Evolutionary conservation across 2,329 filamentous ascomycete species (phyloP).

Genomic region (Sclerotiophoma versabilis): DNA sequence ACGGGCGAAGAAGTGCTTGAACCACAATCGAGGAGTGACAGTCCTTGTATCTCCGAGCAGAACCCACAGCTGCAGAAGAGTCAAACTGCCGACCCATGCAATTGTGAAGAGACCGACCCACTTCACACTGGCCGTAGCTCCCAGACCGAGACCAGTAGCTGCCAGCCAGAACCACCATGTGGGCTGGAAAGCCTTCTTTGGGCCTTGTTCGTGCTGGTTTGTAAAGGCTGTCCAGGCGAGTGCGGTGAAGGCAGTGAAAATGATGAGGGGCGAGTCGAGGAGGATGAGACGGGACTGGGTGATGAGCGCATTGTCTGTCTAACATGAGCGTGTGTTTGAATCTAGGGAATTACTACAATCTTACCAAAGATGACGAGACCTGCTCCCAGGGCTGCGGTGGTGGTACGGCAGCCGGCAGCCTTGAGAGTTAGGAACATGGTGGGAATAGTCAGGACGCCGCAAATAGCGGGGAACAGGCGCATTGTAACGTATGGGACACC

Average conservation of each 20-base stretch:
- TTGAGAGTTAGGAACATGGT: constrained; percentile 96
- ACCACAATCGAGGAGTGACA: constrained; percentile 83
- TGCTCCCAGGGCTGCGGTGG: constrained; percentile 82
- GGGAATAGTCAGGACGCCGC: constrained; percentile 86
- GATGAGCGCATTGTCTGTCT: constrained; percentile 86
- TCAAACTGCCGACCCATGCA: constrained; percentile 94
- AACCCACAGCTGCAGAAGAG: constrained; percentile 91
- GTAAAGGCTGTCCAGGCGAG: constrained; percentile 91
- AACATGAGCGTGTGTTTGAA: constrained; percentile 24
- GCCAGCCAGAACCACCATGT: constrained; percentile 99
- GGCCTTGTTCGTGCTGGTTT: constrained; percentile 95
- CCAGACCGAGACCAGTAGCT: constrained; percentile 84
- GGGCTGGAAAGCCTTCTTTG: constrained; percentile 82
- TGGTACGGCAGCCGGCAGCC: constrained; percentile 85
- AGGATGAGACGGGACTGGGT: constrained; percentile 96
- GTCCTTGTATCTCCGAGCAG: constrained; percentile 87
- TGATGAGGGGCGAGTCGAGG: constrained; percentile 91
- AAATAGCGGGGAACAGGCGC: constrained; percentile 89
- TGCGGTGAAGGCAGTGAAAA: constrained; percentile 90
- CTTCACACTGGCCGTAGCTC: constrained; percentile 93
- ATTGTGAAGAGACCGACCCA: constrained; percentile 99
- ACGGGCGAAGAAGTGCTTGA: constrained; percentile 93
- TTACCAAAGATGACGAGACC: constrained; percentile 88
- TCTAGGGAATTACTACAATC: constrained; percentile 15
- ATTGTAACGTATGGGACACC: constrained; percentile 97